Evolutionary conservation across 2,329 filamentous ascomycete species (phyloP), one percentile per base, ranked within the genome.

Genomic region (Colletotrichum sp.): DNA sequence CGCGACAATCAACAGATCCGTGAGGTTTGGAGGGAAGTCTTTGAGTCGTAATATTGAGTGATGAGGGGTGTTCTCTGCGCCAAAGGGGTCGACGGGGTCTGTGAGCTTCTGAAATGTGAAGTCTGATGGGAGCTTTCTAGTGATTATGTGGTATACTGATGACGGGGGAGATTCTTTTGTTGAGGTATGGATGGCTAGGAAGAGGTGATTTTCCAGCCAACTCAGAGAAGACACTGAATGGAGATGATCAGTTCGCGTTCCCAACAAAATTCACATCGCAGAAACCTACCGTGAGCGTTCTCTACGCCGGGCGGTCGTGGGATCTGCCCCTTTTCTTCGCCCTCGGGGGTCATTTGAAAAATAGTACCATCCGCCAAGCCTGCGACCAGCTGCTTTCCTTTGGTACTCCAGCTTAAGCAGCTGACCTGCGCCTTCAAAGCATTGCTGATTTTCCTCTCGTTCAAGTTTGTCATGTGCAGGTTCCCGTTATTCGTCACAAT

Each of bases 351-450:
- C 90, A 98, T 93, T 82, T 98, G 96, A 70, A 90, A 90, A 66
- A 93, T 92, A 15, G 92, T 92, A 72, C 97, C 97, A 83, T 98
- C 91, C 8, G 88, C 92, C 78, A 97, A 87, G 18, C 97, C 97
- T 77, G 95, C 96, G 58, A 98, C 93, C 57, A 99, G 87, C 81
- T 98, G 96, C 82, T 98, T 99, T 61, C 97, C 97, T 81, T 93
- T 95, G 74, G 91, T 93, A 82, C 97, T 99, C 97, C 97, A 99
- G 70, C 94, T 93, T 8, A 95, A 90, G 79, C 94, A 97, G 80
- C 93, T 95, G 33, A 98, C 96, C 62, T 93, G 92, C 33, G 90
- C 87, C 79, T 93, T 94, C 76, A 98, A 86, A 1, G 79, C 86
- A 76, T 85, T 89, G 38, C 94, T 94, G 76, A 91, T 91, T 24